Evolutionary conservation across 345 rosid species (phyloP).

Genomic region (Cardamine chenopodiifolia): DNA sequence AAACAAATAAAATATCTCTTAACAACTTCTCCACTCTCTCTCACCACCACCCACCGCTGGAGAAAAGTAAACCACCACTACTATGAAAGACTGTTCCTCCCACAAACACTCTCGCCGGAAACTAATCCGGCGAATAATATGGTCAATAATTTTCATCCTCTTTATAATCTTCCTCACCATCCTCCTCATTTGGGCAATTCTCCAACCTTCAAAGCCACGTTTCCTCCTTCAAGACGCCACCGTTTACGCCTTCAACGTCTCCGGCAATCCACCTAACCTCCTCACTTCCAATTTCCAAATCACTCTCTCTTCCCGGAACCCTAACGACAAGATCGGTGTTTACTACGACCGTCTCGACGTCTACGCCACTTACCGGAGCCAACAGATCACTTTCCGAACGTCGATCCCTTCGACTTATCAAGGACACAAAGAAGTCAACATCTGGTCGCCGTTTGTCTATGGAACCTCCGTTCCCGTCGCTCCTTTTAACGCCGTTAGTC

Average conservation of each 20-base stretch:
- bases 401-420: constrained; percentile 55
- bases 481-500: constrained; percentile 58
- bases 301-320: constrained; percentile 81
- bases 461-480: constrained; percentile 76
- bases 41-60: constrained; percentile 32
- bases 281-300: constrained; percentile 79
- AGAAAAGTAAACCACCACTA: constrained; percentile 28
- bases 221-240: constrained; percentile 94
- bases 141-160: constrained; percentile 55
- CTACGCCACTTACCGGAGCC: constrained; percentile 71
- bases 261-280: constrained; percentile 57
- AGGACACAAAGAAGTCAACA: constrained; percentile 59
- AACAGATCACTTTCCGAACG: constrained; percentile 75
- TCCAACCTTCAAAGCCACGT: constrained; percentile 77
- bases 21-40: constrained; percentile 33
- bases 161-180: constrained; percentile 57
- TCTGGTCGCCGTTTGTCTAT: constrained; percentile 80
- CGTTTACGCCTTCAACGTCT: constrained; percentile 78
- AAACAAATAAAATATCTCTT: not conserved
- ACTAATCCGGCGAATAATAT: constrained; percentile 44
- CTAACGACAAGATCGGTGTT: constrained; percentile 73
- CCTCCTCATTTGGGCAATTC: constrained; percentile 84
- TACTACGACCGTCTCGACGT: constrained; percentile 81
- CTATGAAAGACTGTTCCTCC: constrained; percentile 60
- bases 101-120: constrained; percentile 44